These are phyloP conservation scores for Roridomyces roridus DNA, from an alignment of 768 basidiomycete species.

Conservation along the genomic window DNA sequence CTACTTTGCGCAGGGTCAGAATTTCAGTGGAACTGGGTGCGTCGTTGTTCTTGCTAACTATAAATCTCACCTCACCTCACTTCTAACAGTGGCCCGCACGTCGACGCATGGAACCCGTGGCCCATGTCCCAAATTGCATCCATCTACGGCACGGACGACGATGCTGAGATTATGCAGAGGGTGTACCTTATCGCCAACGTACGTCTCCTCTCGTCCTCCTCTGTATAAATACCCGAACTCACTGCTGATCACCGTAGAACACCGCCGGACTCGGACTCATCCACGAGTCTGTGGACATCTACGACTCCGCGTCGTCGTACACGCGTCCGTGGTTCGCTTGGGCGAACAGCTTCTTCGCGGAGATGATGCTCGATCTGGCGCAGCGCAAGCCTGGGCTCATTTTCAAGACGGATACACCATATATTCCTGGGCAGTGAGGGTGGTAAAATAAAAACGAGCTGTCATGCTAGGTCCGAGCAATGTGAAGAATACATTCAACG, in stretches of 20 bases:
- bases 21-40: conserved; percentile 74
- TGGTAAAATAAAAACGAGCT: too few relatives aligned
- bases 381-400: conserved; percentile 55
- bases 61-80: too few relatives aligned
- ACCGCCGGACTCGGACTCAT: conserved; percentile 78
- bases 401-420: conserved; percentile 43
- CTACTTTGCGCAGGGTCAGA: conserved; percentile 68
- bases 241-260: conserved; percentile 49
- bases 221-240: too few relatives aligned
- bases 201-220: conserved; percentile 29
- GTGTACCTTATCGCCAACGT: conserved; percentile 76
- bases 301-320: conserved; percentile 54
- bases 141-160: conserved; percentile 77
- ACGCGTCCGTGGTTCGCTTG: conserved; percentile 84
- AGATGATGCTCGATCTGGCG: conserved; percentile 61
- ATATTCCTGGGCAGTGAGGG: conserved; percentile 41
- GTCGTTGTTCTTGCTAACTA: conserved; percentile 23
- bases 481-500: too few relatives aligned
- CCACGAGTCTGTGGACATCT: conserved; percentile 76
- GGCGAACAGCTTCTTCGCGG: conserved; percentile 59
- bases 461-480: too few relatives aligned
- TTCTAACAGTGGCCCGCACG: conserved; percentile 71
- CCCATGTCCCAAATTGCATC: conserved; percentile 83
- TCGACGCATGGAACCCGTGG: conserved; percentile 78
- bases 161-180: conserved; percentile 66